Base-by-base conservation (phyloP, 116 monocot species). In the Papilionanthe hybrid region DNA sequence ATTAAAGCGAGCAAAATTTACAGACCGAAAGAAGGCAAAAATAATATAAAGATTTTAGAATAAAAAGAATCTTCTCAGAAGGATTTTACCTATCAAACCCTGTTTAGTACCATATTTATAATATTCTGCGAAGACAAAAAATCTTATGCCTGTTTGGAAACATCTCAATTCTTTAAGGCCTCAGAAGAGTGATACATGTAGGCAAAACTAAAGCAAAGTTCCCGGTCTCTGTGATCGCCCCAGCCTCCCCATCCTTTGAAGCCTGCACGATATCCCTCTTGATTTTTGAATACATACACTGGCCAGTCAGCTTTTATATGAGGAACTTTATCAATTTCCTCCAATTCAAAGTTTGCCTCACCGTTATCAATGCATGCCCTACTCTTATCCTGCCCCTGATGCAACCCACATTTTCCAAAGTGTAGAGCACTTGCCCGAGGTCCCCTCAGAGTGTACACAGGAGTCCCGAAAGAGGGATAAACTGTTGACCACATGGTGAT, bases 231-330 rank as follows among this genome's bases (percentile, higher is more conserved):
- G 81, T 88, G 72, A 75, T 99, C 99, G n/a, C 93, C 99, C 99
- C 99, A 99, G 5, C 99, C 99, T 56, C 99, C 99, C 94, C 95
- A 99, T 71, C 99, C 99, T 75, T 91, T 99, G 72, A 95, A 95
- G 75, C 99, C 99, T n/a, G 87, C 88, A 45, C 82, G 85, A 79
- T 94, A 99, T 5, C 99, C 99, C 47, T 84, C 58, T 79, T 90
- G 90, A 72, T 84, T 89, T 23, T 58, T 55, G 9, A 87, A 72
- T n/a, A 89, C 73, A 50, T 90, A 80, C 37, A 99, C 91, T 8
- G 75, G 50, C 93, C 95, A 99, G 48, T 90, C 80, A 20, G 83
- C 9, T 11, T 92, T 83, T 22, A 99, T 93, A 77, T 95, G 95
- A 57, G 89, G 84, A 84, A 86, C 47, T 25, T 29, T 84, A 76